Conservation (phyloP, 768 basidiomycete genomes). For the Russula sp. region DNA sequence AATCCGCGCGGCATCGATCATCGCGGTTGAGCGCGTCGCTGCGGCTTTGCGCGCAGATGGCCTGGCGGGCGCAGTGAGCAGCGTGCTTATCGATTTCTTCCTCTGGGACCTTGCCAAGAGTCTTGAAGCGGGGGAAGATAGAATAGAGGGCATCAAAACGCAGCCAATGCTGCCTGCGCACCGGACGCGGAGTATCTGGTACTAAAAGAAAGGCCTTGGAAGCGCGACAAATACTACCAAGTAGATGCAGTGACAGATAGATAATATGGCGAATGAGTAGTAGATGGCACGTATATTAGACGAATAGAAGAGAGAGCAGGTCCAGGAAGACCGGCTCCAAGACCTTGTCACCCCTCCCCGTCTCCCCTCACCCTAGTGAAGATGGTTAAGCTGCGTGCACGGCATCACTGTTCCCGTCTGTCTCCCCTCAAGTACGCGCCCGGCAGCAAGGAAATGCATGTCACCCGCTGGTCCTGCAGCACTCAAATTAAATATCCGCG, state of each 20-base stretch:
- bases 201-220: slow-evolving; percentile 37
- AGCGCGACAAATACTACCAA: neutral
- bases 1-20: slow-evolving; percentile 71
- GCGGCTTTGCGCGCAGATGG: slow-evolving; percentile 34
- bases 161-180: slow-evolving; percentile 62
- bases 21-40: slow-evolving; percentile 73
- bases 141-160: slow-evolving; percentile 50
- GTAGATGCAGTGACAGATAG: neutral
- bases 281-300: neutral
- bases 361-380: too few relatives aligned
- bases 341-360: too few relatives aligned
- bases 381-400: too few relatives aligned
- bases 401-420: too few relatives aligned
- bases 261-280: neutral
- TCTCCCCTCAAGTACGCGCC: too few relatives aligned
- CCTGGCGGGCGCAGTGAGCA: slow-evolving; percentile 41
- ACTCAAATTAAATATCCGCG: too few relatives aligned
- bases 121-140: slow-evolving; percentile 57
- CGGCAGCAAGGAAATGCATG: too few relatives aligned
- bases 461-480: too few relatives aligned
- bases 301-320: neutral
- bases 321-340: too few relatives aligned
- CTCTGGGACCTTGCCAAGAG: slow-evolving; percentile 84
- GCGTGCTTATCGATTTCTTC: slow-evolving; percentile 87
- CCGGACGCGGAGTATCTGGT: slow-evolving; percentile 82